A percentile compares a stretch with the other conserved stretches of the same genome.
Evolutionary conservation across 345 rosid genomes (phyloP).

Genomic region (Eucalyptus curtisii): DNA sequence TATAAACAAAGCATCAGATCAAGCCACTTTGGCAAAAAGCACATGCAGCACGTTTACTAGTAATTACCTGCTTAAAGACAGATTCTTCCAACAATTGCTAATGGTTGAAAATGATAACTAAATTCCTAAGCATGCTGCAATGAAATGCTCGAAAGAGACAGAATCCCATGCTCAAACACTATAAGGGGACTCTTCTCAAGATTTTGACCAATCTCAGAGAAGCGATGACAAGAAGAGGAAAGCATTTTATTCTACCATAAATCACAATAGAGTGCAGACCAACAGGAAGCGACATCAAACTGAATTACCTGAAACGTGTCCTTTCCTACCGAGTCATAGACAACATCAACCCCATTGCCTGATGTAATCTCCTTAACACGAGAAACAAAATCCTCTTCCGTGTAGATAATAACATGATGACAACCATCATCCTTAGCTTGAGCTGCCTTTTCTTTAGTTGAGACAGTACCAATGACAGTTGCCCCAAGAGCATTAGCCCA

Average conservation of each 20-base stretch:
- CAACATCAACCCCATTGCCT: slow-evolving; percentile 79
- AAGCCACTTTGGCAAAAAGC: background rate
- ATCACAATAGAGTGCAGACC: background rate
- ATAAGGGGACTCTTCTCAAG: background rate
- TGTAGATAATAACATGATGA: slow-evolving; percentile 67
- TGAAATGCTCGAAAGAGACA: background rate
- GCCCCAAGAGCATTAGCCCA: slow-evolving; percentile 93
- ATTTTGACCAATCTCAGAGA: background rate
- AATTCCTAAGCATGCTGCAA: background rate
- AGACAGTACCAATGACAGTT: slow-evolving; percentile 78
- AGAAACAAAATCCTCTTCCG: slow-evolving; percentile 71
- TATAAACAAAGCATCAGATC: background rate
- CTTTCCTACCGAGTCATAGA: slow-evolving; percentile 90
- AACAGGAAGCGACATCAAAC: background rate
- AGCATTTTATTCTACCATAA: background rate
- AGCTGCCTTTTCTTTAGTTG: slow-evolving; percentile 76
- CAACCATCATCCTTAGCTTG: slow-evolving; percentile 96
- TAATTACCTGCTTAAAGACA: background rate
- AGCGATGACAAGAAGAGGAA: background rate
- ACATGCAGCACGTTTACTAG: background rate
- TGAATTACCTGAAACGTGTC: slow-evolving; percentile 67
- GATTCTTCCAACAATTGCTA: background rate
- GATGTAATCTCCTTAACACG: slow-evolving; percentile 72
- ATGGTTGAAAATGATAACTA: background rate
- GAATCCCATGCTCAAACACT: background rate